Percentiles rank a stretch among this genome's conserved stretches.
Evolutionary conservation across 108 stramenopile genomes (phyloP).

Genomic region (Epithemia pelagica): DNA sequence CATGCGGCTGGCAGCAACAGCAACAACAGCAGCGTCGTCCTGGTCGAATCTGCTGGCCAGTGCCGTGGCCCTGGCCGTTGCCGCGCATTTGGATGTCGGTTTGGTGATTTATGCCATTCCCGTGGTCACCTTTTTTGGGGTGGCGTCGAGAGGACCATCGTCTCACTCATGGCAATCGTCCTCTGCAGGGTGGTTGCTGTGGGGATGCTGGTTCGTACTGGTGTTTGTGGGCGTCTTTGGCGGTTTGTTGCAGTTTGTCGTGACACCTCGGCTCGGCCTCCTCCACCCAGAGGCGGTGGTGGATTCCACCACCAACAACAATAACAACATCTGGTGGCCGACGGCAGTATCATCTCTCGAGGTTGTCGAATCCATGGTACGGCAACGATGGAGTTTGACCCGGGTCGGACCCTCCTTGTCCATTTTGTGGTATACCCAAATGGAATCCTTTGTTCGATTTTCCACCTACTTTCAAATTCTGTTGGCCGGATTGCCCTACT

Average conservation of each 20-base stretch:
- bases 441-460: constrained; percentile 75
- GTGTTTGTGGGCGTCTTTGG: no score
- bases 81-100: constrained; percentile 44
- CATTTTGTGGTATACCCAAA: constrained; percentile 73
- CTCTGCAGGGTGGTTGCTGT: no score
- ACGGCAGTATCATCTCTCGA: constrained; percentile 21
- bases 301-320: no score
- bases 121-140: no score
- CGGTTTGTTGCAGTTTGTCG: no score
- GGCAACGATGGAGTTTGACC: constrained; percentile 18
- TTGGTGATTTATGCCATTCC: constrained; percentile 31
- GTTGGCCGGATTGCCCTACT: constrained; percentile 37
- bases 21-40: background rate
- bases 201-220: no score
- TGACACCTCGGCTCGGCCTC: no score
- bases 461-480: constrained; percentile 53
- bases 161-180: no score
- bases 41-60: background rate
- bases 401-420: constrained; percentile 47
- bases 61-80: constrained; percentile 44
- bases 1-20: background rate
- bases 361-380: constrained; percentile 24
- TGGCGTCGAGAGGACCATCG: no score
- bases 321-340: no score
- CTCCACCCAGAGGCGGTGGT: no score